Percentiles rank a stretch among this genome's conserved stretches.
phyloP scores from a whole-genome alignment of 2,329 filamentous ascomycete genomes.

The Corynespora cassiicola region DNA sequence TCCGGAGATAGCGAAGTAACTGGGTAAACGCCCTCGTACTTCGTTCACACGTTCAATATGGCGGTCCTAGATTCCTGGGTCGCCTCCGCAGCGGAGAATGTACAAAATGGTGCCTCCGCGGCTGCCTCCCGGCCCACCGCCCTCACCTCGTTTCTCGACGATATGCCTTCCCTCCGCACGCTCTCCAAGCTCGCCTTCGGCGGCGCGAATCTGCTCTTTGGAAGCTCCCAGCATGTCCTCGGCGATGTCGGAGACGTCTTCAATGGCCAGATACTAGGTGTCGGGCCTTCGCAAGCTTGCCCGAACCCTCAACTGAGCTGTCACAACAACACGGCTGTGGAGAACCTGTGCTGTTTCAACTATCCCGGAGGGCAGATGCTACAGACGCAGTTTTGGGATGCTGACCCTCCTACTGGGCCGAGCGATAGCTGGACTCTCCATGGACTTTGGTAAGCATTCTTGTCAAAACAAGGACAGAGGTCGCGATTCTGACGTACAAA shows the following conservation, averaged over 20 bases:
- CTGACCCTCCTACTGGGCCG: slow-evolving; percentile 68
- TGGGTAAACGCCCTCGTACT: not conserved
- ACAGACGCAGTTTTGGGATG: slow-evolving; percentile 81
- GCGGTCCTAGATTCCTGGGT: slow-evolving; percentile 6
- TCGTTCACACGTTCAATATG: slow-evolving; percentile 1
- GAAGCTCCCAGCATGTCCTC: slow-evolving; percentile 25
- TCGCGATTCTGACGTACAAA: not conserved
- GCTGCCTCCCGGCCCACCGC: slow-evolving; percentile 20
- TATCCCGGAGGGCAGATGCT: slow-evolving; percentile 73
- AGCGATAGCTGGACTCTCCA: slow-evolving; percentile 76
- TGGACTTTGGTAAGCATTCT: slow-evolving; percentile 64
- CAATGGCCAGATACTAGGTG: too few species aligned
- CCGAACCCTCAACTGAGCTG: slow-evolving; percentile 63
- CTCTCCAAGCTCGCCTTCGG: slow-evolving; percentile 45
- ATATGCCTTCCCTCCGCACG: slow-evolving; percentile 43
- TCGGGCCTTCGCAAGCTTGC: slow-evolving; percentile 35
- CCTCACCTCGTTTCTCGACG: too few species aligned
- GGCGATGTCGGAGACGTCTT: too few species aligned
- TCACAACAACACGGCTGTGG: slow-evolving; percentile 65
- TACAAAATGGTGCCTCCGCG: slow-evolving; percentile 34
- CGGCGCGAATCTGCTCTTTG: slow-evolving; percentile 39
- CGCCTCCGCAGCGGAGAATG: slow-evolving; percentile 1
- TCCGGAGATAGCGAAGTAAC: not conserved
- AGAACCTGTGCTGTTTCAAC: slow-evolving; percentile 77
- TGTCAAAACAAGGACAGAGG: too few species aligned